phyloP scores from a whole-genome alignment of 805 yeast species.

The Wickerhamomyces kurtzmanii region DNA sequence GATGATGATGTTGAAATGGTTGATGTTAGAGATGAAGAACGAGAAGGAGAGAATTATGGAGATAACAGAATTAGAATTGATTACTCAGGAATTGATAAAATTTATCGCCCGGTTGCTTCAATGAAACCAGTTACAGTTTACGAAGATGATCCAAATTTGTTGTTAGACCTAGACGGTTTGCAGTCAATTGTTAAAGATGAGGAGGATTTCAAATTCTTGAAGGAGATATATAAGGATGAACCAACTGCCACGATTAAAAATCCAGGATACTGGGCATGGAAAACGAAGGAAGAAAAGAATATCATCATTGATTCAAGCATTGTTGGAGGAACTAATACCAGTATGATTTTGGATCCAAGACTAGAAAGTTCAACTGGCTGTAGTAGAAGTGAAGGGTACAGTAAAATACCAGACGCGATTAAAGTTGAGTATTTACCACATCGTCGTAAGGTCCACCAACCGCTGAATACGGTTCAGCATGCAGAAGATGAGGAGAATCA shows the following conservation, averaged over 20 bases:
- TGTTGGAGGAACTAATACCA: slow-evolving; percentile 10
- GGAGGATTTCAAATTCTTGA: slow-evolving; percentile 57
- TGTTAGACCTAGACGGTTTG: slow-evolving; percentile 34
- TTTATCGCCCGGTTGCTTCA: slow-evolving; percentile 39
- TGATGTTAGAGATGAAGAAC: slow-evolving; percentile 18
- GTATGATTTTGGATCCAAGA: slow-evolving; percentile 10
- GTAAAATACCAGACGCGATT: slow-evolving; percentile 59
- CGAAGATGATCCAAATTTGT: slow-evolving; percentile 23
- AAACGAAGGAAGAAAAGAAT: slow-evolving; percentile 24
- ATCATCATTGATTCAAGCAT: slow-evolving; percentile 15
- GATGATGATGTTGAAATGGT: slow-evolving; percentile 5
- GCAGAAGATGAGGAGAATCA: slow-evolving; percentile 39
- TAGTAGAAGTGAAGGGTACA: slow-evolving; percentile 65
- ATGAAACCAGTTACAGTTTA: slow-evolving; percentile 47
- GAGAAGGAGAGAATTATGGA: slow-evolving; percentile 11
- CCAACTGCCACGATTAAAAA: background rate
- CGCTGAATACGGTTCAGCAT: slow-evolving; percentile 66
- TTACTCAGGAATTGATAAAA: slow-evolving; percentile 16
- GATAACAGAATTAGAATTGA: slow-evolving; percentile 9
- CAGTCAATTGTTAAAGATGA: slow-evolving; percentile 55
- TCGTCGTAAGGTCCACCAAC: slow-evolving; percentile 55
- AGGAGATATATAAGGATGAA: slow-evolving; percentile 26
- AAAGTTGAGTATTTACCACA: slow-evolving; percentile 78
- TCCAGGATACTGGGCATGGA: slow-evolving; percentile 41
- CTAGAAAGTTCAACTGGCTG: slow-evolving; percentile 44